phyloP scores from a whole-genome alignment of 73 alveolate genomes.

The Paramecium pentaurelia region DNA sequence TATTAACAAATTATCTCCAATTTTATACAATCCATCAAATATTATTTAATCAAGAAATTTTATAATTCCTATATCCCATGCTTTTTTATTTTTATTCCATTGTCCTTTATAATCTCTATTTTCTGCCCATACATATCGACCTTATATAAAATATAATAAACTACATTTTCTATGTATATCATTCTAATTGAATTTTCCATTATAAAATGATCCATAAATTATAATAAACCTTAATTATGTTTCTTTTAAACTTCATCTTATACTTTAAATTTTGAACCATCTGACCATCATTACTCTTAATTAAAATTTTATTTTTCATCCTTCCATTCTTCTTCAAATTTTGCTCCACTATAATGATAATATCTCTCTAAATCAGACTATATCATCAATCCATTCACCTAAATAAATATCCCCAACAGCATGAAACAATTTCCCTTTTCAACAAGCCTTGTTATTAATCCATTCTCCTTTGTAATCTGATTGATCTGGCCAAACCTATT shows the following conservation, averaged over 20 bases:
- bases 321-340: conserved; percentile 69
- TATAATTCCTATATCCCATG: conserved; percentile 64
- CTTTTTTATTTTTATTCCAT: conserved; percentile 60
- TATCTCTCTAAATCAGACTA: conserved; percentile 51
- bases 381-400: conserved; percentile 71
- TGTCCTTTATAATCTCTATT: conserved; percentile 74
- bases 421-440: conserved; percentile 72
- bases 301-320: conserved; percentile 73
- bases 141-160: neutral
- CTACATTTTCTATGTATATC: conserved; percentile 51
- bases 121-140: conserved; percentile 79
- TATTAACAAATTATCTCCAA: conserved; percentile 67
- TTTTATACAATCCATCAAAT: conserved; percentile 80
- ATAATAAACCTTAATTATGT: conserved; percentile 65
- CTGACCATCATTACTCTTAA: conserved; percentile 73
- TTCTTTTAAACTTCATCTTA: conserved; percentile 65
- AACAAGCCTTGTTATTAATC: conserved; percentile 73
- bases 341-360: conserved; percentile 60
- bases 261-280: conserved; percentile 69
- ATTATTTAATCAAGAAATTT: conserved; percentile 68
- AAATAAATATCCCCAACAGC: conserved; percentile 75
- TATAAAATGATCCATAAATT: conserved; percentile 66
- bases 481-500: conserved; percentile 70
- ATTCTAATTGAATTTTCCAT: conserved; percentile 65
- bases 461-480: conserved; percentile 73